Base-by-base conservation (phyloP, 768 basidiomycete species). In the Mycena olivaceomarginata region DNA sequence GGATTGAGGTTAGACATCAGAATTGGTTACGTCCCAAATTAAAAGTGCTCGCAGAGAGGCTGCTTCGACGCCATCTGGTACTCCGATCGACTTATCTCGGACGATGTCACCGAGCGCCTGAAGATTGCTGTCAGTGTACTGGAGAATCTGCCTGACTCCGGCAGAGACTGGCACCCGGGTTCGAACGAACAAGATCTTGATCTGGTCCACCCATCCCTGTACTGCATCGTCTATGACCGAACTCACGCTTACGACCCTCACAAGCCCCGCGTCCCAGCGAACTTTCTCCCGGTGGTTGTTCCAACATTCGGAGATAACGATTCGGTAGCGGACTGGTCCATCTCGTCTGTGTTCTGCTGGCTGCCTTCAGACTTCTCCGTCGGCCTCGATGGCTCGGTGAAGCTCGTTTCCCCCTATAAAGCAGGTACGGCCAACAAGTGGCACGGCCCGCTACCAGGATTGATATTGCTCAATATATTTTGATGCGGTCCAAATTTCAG, bases 81-180 rank as follows among this genome's bases (percentile, higher is more conserved):
- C 45, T 81, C 81, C 4, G 81, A 83, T 66, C 45, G 41, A 9
- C 70, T 83, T 67, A 70, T 83, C 25, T 72, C 82, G 5, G 18
- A 72, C 13, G 65, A 67, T 2, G 20, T 80, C 20, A 56, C 45
- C 10, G 22, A 70, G 0, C 51, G 67, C 22, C 71, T 82, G n/a
- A 67, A 56, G 25, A 56, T 31, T 12, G 78, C 59, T 18, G 65
- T 78, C 16, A 20, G 46, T 46, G 39, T 41, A 9, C 81, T 83
- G 20, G 81, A 83, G 46, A 67, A 82, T 57, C 39, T 68, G 4
- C 67, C 67, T 12, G 82, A 81, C 11, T 72, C 67, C 6, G 31
- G 76, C 60, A 81, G 79, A 60, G 83, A 85, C 74, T 85, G 84
- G 84, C 83, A 82, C 59, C 83, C 83, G 13, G 68, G 77, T 37